Base-by-base conservation (phyloP, 192 early-diverging fungal species). In the Podila epigama region DNA sequence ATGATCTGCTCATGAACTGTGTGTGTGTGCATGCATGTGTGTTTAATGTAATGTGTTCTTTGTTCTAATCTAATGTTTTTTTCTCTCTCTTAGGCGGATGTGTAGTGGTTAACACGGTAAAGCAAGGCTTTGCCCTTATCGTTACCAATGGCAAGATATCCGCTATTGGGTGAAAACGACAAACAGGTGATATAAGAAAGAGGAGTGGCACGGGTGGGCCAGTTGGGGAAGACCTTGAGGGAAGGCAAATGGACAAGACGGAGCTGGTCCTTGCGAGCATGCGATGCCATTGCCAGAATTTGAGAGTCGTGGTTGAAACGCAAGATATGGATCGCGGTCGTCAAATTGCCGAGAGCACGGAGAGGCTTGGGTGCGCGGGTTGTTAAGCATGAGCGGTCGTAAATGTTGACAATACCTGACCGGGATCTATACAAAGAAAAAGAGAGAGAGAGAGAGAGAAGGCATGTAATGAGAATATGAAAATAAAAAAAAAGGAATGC, bases 351-450 rank as follows among this genome's bases (percentile, higher is more conserved):
- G 41, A 98, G 86, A 0, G 91, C 66, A 68, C 96, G 95, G 66
- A 88, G 71, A 22, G 96, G 89, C 29, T 84, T 82, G 10, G 93
- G 92, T 9, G 50, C 80, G 37, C 69, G 69, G 3, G 73, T 81
- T 12, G 83, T 55, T 39, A 94, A 79, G 25, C 83, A 83, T 6
- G 82, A 64, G 18, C 68, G 55, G 42, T 92, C 85, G 80, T 99
- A 99, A 11, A 98, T 68, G 77, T 99, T 99, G 36, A 98, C 96
- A 35, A 98, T 83, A 36, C 97, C 97, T 10, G 92, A 77, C 59
- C 82, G 72, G 9, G 93, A 93, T 29, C 97, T 95, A 58, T 81
- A 81, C 18, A 86, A 53, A 44, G 40, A 27, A 20, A 27, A 18
- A 41, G 34, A 51, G 52, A 59, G 44, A 51, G 16, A 22, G 79